phyloP scores from a whole-genome alignment of 768 basidiomycete species.

The Hirschioporus abietinus region DNA sequence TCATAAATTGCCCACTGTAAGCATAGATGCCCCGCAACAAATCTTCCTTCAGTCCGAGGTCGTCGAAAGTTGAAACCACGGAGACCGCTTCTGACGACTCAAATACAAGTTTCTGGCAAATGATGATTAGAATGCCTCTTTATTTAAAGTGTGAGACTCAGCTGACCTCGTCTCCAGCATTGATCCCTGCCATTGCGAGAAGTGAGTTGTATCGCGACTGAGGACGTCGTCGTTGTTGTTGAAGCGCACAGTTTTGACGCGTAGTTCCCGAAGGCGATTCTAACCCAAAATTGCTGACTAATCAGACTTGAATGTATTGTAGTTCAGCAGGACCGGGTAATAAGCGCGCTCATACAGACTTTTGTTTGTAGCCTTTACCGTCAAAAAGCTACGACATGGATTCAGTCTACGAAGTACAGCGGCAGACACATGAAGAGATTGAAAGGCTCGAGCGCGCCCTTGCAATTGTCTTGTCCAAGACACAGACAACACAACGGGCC shows the following conservation, averaged over 20 bases:
- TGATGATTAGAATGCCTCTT: slow-evolving; percentile 3
- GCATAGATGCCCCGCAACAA: slow-evolving; percentile 96
- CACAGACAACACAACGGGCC: slow-evolving; percentile 54
- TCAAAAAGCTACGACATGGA: slow-evolving; percentile 54
- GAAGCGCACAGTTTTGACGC: not conserved
- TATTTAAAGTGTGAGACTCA: slow-evolving; percentile 14
- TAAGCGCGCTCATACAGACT: no score
- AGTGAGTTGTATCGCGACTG: slow-evolving; percentile 28
- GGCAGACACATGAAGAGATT: slow-evolving; percentile 93
- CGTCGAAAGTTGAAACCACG: slow-evolving; percentile 85
- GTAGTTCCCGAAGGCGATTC: slow-evolving; percentile 17
- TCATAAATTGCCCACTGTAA: slow-evolving; percentile 62
- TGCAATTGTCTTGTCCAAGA: slow-evolving; percentile 74
- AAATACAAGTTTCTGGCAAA: slow-evolving; percentile 78
- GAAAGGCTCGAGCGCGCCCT: slow-evolving; percentile 89
- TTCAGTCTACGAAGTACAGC: slow-evolving; percentile 88
- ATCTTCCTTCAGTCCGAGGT: slow-evolving; percentile 90
- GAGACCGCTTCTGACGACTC: slow-evolving; percentile 92
- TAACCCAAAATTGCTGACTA: not conserved
- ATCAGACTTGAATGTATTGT: not conserved
- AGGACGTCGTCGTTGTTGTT: slow-evolving; percentile 19
- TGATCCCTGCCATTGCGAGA: slow-evolving; percentile 73
- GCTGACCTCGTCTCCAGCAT: slow-evolving; percentile 78
- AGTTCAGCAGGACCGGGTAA: not conserved
- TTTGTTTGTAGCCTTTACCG: slow-evolving; percentile 4